These are phyloP conservation scores for Lentinula sp. DNA, from an alignment of 768 basidiomycete genomes.

Conservation along the genomic window DNA sequence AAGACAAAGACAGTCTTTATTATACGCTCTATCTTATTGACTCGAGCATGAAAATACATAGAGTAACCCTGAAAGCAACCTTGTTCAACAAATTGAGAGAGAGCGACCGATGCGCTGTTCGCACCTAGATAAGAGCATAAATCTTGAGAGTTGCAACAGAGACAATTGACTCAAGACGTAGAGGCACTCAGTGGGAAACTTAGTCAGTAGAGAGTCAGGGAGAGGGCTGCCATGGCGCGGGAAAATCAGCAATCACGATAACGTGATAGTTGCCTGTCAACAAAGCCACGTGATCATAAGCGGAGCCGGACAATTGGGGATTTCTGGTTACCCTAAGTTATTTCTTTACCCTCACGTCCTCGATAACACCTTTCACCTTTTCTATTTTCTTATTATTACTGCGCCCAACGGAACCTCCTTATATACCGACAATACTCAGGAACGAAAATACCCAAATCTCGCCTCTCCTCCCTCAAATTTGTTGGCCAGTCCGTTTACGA, in stretches of 20 bases:
- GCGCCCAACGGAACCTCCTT: not conserved
- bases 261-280: not conserved
- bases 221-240: not conserved
- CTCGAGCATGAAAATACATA: no score
- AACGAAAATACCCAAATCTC: not conserved
- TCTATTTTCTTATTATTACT: not conserved
- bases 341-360: not conserved
- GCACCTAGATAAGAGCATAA: no score
- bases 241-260: not conserved
- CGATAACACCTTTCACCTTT: not conserved
- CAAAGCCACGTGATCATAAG: not conserved
- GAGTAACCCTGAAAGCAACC: no score
- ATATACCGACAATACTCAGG: not conserved
- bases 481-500: not conserved
- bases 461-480: not conserved
- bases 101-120: no score
- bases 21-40: no score
- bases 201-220: no score
- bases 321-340: not conserved
- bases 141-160: no score
- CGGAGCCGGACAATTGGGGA: not conserved
- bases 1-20: no score
- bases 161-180: no score
- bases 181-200: no score
- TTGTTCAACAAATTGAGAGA: no score